Percentiles rank a stretch among this genome's conserved stretches.
phyloP scores from a whole-genome alignment of 768 basidiomycete species.

The Lactarius quietus region DNA sequence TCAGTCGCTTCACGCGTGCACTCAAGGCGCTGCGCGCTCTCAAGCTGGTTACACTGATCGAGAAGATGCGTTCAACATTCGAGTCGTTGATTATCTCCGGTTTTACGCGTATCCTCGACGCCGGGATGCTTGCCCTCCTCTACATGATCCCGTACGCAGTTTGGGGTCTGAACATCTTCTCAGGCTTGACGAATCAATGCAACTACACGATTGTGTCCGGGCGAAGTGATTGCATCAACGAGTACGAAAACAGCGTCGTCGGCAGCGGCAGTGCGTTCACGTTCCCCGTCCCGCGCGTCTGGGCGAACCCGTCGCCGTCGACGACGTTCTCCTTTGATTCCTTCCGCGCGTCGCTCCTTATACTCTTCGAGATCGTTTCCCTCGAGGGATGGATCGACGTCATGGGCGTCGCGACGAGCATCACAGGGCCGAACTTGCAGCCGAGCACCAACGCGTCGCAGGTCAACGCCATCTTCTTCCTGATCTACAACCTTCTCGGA shows the following conservation, averaged over 20 bases:
- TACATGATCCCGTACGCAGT: slow-evolving; percentile 92
- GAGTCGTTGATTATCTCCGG: slow-evolving; percentile 85
- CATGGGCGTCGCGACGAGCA: slow-evolving; percentile 74
- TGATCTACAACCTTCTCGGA: slow-evolving; percentile 89
- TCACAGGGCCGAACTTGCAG: slow-evolving; percentile 66
- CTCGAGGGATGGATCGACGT: slow-evolving; percentile 98
- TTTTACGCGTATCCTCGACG: slow-evolving; percentile 79
- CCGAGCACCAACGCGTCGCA: slow-evolving; percentile 70
- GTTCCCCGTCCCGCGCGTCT: slow-evolving; percentile 80
- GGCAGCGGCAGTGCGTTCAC: slow-evolving; percentile 50
- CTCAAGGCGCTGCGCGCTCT: slow-evolving; percentile 87
- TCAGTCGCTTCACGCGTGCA: slow-evolving; percentile 78
- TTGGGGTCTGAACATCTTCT: slow-evolving; percentile 93
- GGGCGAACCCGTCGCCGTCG: slow-evolving; percentile 81
- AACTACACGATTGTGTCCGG: slow-evolving; percentile 63
- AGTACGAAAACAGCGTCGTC: slow-evolving; percentile 63
- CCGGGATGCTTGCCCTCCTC: slow-evolving; percentile 82
- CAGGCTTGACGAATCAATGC: slow-evolving; percentile 78
- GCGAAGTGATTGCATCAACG: slow-evolving; percentile 64
- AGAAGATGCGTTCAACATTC: slow-evolving; percentile 83
- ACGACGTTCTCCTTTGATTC: slow-evolving; percentile 88
- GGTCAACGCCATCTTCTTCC: slow-evolving; percentile 85
- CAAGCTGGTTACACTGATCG: slow-evolving; percentile 84
- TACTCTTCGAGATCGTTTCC: slow-evolving; percentile 94
- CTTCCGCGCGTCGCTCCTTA: slow-evolving; percentile 78